Evolutionary conservation across 2,329 filamentous ascomycete species (phyloP), one percentile per base, ranked within the genome.

Genomic region (Stemphylium lycopersici): DNA sequence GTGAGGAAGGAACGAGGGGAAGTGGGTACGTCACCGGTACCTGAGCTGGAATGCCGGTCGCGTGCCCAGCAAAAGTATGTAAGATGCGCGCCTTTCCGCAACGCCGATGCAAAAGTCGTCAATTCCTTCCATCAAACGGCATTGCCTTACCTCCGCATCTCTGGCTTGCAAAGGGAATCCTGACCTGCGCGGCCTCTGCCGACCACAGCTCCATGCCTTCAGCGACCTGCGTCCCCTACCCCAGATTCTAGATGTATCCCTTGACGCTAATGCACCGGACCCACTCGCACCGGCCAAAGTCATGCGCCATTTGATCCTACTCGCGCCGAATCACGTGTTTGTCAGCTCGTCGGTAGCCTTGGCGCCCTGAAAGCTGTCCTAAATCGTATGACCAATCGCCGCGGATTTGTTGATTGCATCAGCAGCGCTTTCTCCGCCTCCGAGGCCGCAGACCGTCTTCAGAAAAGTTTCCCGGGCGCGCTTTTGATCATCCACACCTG

Each of bases 381-480:
- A 33, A 3, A 31, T 52, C 38, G 46, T 22, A 54, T 57, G 54
- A 57, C 57, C 54, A 59, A 59, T 59, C 53, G 40, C 47, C 49
- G 47, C 52, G 22, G 36, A 41, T 29, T 36, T 33, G 50, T 33
- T 50, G 50, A 48, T 48, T 48, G 40, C 46, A 46, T 54, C 45
- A 52, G 49, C 42, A 50, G 50, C 56, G 48, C 45, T 55, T 65
- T 69, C 55, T 54, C 52, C 55, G 63, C 68, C 63, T 66, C 68
- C 67, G 67, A 69, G 58, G 64, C 61, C 69, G 65, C 59, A 57
- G 39, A 34, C 57, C 56, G 44, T 56, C 55, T 62, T 49, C 52
- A 59, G 56, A 58, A 68, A 68, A 70, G 63, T 58, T 60, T 63
- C 58, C 56, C 55, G 51, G 32, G 6, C 43, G 34, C 59, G 64